Base-by-base conservation (phyloP, 306 rosid genomes). In the Lathyrus oleraceus region DNA sequence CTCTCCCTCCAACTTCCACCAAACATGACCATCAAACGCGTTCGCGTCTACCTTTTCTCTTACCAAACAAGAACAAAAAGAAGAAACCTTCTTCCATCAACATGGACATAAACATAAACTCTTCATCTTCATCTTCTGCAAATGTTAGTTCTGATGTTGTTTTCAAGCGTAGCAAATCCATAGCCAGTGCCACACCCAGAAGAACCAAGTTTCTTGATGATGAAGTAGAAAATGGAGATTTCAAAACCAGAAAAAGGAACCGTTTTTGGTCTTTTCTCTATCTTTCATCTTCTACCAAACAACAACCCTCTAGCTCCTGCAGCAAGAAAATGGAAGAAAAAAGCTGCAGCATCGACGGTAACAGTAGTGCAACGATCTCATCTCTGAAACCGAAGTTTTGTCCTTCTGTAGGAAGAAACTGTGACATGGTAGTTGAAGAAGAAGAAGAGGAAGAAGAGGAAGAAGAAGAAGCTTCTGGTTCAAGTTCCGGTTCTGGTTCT, bases 221-320 rank as follows among this genome's bases (percentile, higher is more conserved):
- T 16, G 28, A 3, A 2, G 49, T 5, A 11, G 47, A 58, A 28
- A 35, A 35, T 35, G 79, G 47, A 4, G 38, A 77, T 35, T 82
- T 78, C 7, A 87, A 85, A 54, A 87, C 87, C 0, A 81, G 89
- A 15, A 93, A 81, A 67, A 68, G 85, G 54, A 76, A 82, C 42
- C 80, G 91, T 16, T 94, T 94, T 67, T 90, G 97, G 98, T 94
- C 97, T 0, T 94, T 94, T 65, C 82, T 94, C 2, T 80, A 90
- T 68, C 79, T 76, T 35, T 74, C 97, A 67, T 79, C 97, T 63
- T 53, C 60, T 35, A 7, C 39, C 10, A 35, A 35, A 11, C 72
- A 35, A 11, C 72, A 78, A 8, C 63, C 83, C 15, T 67, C 81
- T 13, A 15, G 69, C 59, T 36, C 85, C 19, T 52, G 72, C 53